A percentile compares a stretch with the other conserved stretches of the same genome.
Conservation (phyloP, 148 eudicot species). For the Arbutus unedo region DNA sequence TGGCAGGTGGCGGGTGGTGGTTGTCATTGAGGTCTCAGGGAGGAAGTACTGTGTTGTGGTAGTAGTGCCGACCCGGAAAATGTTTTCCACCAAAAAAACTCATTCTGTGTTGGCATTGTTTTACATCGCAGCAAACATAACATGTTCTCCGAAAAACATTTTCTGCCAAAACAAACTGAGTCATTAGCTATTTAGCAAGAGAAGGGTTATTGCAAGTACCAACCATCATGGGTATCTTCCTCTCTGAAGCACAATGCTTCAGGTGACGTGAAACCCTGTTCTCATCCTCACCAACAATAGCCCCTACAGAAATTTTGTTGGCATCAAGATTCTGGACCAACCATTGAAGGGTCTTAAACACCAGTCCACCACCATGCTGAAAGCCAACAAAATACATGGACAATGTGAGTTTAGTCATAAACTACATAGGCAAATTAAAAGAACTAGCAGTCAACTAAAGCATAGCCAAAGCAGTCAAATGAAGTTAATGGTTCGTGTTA, state of each 20-base stretch:
- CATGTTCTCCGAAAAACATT: too few relatives aligned
- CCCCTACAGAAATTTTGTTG: slow-evolving; percentile 46
- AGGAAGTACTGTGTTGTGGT: neutral
- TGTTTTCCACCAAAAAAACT: neutral
- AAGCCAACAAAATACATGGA: slow-evolving; percentile 17
- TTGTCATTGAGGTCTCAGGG: neutral
- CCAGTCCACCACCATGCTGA: slow-evolving; percentile 77
- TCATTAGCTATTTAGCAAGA: neutral
- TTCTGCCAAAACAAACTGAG: neutral
- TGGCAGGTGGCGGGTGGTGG: neutral
- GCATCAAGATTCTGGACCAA: slow-evolving; percentile 54
- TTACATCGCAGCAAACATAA: neutral
- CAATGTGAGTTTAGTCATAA: slow-evolving; percentile 6
- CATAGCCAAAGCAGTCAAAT: neutral
- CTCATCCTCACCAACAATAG: slow-evolving; percentile 60
- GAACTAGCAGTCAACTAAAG: neutral
- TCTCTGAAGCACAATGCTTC: slow-evolving; percentile 75
- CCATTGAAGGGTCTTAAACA: slow-evolving; percentile 67
- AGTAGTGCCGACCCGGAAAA: neutral
- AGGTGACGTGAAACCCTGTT: slow-evolving; percentile 65
- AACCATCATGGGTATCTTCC: slow-evolving; percentile 62
- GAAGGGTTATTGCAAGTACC: slow-evolving; percentile 23
- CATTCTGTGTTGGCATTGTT: neutral
- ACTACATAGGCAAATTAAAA: neutral
- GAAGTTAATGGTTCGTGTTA: neutral